Evolutionary conservation across 208 protist genomes (phyloP), one percentile per base, ranked within the genome.

Genomic region (Acanthamoeba quina): DNA sequence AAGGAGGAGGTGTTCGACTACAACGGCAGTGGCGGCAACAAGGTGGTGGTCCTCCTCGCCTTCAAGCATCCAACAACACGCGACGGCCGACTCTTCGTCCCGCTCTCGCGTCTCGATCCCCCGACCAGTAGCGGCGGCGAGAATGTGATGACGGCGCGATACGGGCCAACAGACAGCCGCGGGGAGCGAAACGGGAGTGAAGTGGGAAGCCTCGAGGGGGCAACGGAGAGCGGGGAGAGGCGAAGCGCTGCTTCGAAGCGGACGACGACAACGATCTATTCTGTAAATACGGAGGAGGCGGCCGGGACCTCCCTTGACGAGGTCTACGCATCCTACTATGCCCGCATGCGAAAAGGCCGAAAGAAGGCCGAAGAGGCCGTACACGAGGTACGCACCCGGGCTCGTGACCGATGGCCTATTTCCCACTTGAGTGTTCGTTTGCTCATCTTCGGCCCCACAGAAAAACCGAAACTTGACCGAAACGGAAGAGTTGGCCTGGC

Each of bases 401-500:
- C 41, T 44, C 4, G 41, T 44, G 41, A 44, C 41, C 41, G 41
- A 44, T 44, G 41, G 6, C 41, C 6, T 10, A 44, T 44, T 44
- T 44, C 41, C 41, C 41, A 44, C 41, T 44, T 3, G 41, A 37
- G 13, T 72, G 31, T 37, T 29, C 13, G 29, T 21, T n/a, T 34
- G 3, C 66, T 72, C 66, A 29, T 37, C 7, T 26, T 5, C 31
- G 4, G 5, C 5, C 9, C 17, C 31, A 4, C 17, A 86, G 78
- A 86, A 86, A 62, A 62, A 58, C 49, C 44, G 52, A 64, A 62
- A 21, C n/a, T 26, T 86, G 29, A 64, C 78, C 2, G 78, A 86
- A 24, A 86, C 52, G 21, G 78, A 86, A 44, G 49, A 86, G 52
- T 44, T 86, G 44, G 78, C 78, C n/a, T 86, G 78, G 78, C 78